phyloP scores from a whole-genome alignment of 2,329 filamentous ascomycete species.

The Venturia nashicola region DNA sequence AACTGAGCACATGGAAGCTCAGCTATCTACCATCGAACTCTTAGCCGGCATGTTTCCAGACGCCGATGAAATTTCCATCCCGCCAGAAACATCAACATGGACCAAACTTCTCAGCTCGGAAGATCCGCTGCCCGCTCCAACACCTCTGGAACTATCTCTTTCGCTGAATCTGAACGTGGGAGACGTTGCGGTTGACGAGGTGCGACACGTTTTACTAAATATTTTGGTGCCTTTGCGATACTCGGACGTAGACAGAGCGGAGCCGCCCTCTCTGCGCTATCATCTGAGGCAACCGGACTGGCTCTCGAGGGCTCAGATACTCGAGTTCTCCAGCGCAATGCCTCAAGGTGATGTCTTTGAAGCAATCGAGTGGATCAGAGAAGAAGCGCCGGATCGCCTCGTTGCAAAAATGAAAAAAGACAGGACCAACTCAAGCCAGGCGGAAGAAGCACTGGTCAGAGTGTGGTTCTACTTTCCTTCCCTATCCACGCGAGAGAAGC shows the following conservation, averaged over 20 bases:
- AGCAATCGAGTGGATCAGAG: conserved; percentile 33
- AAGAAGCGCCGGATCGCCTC: conserved; percentile 21
- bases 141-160: background rate
- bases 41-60: conserved; percentile 39
- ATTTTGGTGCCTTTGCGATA: conserved; percentile 23
- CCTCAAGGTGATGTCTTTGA: conserved; percentile 33
- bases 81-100: background rate
- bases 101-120: background rate
- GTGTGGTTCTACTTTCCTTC: conserved; percentile 55
- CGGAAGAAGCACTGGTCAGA: conserved; percentile 28
- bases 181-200: background rate
- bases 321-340: conserved; percentile 26
- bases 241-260: conserved; percentile 13
- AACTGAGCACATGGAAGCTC: background rate
- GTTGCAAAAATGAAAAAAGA: background rate
- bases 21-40: conserved; percentile 31
- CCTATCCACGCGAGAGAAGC: conserved; percentile 45
- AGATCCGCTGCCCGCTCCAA: background rate
- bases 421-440: background rate
- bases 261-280: conserved; percentile 30
- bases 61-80: conserved; percentile 22
- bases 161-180: background rate
- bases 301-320: conserved; percentile 38
- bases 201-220: conserved; percentile 21
- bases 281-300: conserved; percentile 38